These are phyloP conservation scores for Solanum hybrid DNA, from an alignment of 305 asterid genomes.

Conservation along the genomic window DNA sequence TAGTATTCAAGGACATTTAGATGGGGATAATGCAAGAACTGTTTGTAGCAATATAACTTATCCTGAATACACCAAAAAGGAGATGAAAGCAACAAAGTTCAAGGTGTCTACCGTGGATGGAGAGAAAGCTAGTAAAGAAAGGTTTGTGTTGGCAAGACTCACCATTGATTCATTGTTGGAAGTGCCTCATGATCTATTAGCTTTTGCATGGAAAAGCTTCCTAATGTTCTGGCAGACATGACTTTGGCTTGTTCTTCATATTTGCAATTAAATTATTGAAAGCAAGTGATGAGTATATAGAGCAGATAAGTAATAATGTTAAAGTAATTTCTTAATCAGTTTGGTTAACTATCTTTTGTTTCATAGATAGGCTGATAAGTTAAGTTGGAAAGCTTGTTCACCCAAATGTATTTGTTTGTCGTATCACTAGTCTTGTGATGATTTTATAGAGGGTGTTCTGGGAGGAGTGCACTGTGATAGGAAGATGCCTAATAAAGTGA, in stretches of 20 bases:
- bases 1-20: conserved; percentile 30
- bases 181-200: not conserved
- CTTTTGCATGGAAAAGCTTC: conserved; percentile 1
- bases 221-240: not conserved
- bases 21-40: conserved; percentile 28
- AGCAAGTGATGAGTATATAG: not conserved
- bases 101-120: conserved; percentile 20
- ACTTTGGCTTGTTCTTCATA: not conserved
- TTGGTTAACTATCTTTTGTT: not conserved
- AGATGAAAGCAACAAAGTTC: conserved; percentile 15
- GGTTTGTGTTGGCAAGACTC: conserved; percentile 19
- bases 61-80: conserved; percentile 23
- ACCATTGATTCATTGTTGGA: not conserved
- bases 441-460: not conserved
- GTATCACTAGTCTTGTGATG: not conserved
- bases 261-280: not conserved
- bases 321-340: not conserved
- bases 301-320: not conserved
- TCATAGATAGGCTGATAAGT: not conserved
- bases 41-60: conserved; percentile 19
- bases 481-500: conserved; percentile 1
- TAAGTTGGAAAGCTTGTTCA: not conserved
- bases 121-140: conserved; percentile 18
- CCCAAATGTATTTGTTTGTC: not conserved
- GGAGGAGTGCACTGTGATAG: not conserved